Conservation (phyloP, 2,329 filamentous ascomycete species). For the Pseudocercospora pini-densiflorae region DNA sequence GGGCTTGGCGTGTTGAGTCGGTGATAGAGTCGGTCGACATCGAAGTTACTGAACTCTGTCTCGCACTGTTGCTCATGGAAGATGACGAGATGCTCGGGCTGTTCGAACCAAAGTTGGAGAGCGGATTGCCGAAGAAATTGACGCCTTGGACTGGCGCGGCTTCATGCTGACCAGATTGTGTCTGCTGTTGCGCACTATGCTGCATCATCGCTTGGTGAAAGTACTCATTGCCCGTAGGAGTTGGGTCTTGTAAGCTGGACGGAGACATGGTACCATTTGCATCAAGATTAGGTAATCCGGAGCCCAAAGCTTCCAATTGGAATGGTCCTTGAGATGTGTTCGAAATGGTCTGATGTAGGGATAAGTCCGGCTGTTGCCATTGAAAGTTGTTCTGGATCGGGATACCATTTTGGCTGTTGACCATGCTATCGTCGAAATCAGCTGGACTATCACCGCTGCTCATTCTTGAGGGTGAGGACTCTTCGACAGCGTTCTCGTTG, state of each 20-base stretch:
- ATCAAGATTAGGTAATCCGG: conserved; percentile 76
- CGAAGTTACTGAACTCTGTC: conserved; percentile 64
- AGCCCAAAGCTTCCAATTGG: conserved; percentile 73
- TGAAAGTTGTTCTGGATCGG: conserved; percentile 32
- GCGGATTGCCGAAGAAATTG: conserved; percentile 59
- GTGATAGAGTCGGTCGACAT: conserved; percentile 69
- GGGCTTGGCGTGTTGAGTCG: conserved; percentile 66
- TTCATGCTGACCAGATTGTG: conserved; percentile 26
- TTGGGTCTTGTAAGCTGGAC: conserved; percentile 73
- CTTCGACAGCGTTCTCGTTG: conserved; percentile 83
- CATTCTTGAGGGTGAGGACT: conserved; percentile 93
- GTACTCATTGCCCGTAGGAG: conserved; percentile 70
- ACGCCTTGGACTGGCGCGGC: conserved; percentile 49
- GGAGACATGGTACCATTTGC: conserved; percentile 76
- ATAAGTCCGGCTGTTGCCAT: conserved; percentile 71
- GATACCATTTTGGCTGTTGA: conserved; percentile 65
- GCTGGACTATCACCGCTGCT: conserved; percentile 95
- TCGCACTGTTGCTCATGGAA: conserved; percentile 70
- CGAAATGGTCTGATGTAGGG: conserved; percentile 65
- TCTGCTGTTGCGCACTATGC: conserved; percentile 39
- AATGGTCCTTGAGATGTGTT: conserved; percentile 68
- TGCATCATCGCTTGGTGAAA: conserved; percentile 73
- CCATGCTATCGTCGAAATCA: conserved; percentile 87
- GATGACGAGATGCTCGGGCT: conserved; percentile 65
- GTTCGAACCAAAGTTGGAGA: conserved; percentile 72